phyloP scores from a whole-genome alignment of 768 basidiomycete species.

The Suillus ampliporus region DNA sequence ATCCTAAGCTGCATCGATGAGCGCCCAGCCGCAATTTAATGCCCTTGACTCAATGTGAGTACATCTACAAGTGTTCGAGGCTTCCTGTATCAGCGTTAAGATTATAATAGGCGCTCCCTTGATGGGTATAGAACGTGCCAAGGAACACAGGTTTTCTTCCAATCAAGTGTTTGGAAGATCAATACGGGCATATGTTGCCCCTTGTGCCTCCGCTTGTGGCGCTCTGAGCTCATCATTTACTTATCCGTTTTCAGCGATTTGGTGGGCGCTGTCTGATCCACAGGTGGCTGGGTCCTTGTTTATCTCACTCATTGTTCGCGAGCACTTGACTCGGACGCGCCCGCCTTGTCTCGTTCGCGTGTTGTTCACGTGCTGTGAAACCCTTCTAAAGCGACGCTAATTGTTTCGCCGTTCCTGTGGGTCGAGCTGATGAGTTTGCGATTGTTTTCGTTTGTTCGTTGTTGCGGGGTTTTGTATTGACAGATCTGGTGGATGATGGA shows the following conservation, averaged over 20 bases:
- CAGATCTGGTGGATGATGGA: too few relatives aligned
- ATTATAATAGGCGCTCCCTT: neutral
- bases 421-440: neutral
- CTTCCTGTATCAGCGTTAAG: neutral
- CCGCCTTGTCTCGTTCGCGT: neutral
- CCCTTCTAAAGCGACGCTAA: neutral
- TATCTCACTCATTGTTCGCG: neutral
- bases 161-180: neutral
- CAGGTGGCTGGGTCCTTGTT: neutral
- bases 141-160: neutral
- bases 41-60: neutral
- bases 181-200: neutral
- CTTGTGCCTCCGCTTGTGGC: neutral
- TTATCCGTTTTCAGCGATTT: neutral
- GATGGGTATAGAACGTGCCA: neutral
- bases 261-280: neutral
- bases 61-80: neutral
- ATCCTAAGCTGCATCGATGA: too few relatives aligned
- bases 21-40: neutral
- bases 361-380: neutral
- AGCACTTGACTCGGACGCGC: neutral
- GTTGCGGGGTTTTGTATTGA: too few relatives aligned
- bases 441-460: too few relatives aligned
- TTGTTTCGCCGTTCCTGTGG: neutral
- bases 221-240: neutral